Evolutionary conservation across 2,329 filamentous ascomycete species (phyloP).

Genomic region (Xylaria sp.): DNA sequence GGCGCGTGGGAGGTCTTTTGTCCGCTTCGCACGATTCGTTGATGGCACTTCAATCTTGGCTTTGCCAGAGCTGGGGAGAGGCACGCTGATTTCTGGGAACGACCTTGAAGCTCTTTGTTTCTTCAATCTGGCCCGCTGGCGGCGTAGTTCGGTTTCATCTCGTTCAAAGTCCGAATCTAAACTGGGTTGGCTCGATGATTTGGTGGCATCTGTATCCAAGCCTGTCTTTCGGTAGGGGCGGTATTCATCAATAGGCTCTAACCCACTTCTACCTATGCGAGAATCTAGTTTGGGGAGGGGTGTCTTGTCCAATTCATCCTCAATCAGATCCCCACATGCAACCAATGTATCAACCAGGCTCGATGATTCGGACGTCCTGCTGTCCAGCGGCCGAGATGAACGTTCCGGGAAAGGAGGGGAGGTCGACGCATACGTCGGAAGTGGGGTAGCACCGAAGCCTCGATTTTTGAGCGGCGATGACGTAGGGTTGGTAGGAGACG

Average conservation of each 20-base stretch:
- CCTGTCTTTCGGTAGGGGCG: slow-evolving; percentile 40
- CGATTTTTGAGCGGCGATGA: slow-evolving; percentile 64
- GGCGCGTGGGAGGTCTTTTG: slow-evolving; percentile 10
- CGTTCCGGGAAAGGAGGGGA: slow-evolving; percentile 51
- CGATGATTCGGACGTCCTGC: slow-evolving; percentile 35
- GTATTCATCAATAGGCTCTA: slow-evolving; percentile 48
- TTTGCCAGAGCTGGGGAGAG: slow-evolving; percentile 38
- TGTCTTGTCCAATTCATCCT: slow-evolving; percentile 37
- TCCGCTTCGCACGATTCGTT: slow-evolving; percentile 43
- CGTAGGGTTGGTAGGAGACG: slow-evolving; percentile 58
- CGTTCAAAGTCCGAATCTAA: slow-evolving; percentile 46
- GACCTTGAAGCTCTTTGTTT: slow-evolving; percentile 46
- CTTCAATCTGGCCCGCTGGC: slow-evolving; percentile 44
- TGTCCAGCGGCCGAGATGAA: slow-evolving; percentile 41
- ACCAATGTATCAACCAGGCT: slow-evolving; percentile 31
- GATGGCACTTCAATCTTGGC: slow-evolving; percentile 49
- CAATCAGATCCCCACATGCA: slow-evolving; percentile 15
- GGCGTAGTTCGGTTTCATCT: slow-evolving; percentile 43
- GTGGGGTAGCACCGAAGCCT: slow-evolving; percentile 60
- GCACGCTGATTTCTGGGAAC: slow-evolving; percentile 45
- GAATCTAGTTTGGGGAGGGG: slow-evolving; percentile 32
- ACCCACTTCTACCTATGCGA: slow-evolving; percentile 32
- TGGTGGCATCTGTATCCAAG: slow-evolving; percentile 31
- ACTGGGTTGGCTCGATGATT: slow-evolving; percentile 39
- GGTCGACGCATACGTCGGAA: slow-evolving; percentile 56